Evolutionary conservation across 2,329 filamentous ascomycete genomes (phyloP).

Genomic region (Apiospora malaysiana): DNA sequence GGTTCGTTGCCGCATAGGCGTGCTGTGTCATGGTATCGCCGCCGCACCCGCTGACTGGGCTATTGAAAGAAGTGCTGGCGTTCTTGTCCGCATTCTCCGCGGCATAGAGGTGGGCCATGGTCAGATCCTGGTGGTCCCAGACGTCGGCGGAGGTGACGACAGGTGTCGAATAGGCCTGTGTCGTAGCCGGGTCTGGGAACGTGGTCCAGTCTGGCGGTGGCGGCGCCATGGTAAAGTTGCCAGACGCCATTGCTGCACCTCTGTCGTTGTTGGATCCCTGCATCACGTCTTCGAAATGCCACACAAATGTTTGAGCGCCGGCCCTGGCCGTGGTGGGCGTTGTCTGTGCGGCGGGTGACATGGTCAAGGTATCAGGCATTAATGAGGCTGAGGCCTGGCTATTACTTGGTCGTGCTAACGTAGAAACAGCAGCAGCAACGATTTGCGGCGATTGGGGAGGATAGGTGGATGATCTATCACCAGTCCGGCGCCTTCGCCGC

Average conservation of each 20-base stretch:
- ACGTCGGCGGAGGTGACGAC: not conserved
- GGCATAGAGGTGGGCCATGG: not conserved
- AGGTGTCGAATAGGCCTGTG: not conserved
- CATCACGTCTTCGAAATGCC: not conserved
- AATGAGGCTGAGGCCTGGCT: not conserved
- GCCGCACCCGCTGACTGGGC: not conserved
- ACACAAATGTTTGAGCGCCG: not conserved
- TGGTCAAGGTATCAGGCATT: not conserved
- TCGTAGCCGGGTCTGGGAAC: not conserved
- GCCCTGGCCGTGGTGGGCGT: not conserved
- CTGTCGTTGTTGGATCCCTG: not conserved
- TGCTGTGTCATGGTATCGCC: not conserved
- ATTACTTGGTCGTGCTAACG: not conserved
- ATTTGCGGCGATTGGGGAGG: not conserved
- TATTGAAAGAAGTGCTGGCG: not conserved
- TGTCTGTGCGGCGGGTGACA: not conserved
- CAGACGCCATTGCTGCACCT: too few relatives aligned
- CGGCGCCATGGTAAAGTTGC: not conserved
- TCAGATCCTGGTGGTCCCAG: not conserved
- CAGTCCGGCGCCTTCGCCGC: not conserved
- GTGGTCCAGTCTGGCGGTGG: not conserved
- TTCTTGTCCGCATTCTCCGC: not conserved
- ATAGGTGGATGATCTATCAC: not conserved
- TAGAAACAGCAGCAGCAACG: not conserved
- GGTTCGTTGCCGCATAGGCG: not conserved